These are phyloP conservation scores for Phragmites australis DNA, from an alignment of 176 grass and related monocot species.

Conservation along the genomic window DNA sequence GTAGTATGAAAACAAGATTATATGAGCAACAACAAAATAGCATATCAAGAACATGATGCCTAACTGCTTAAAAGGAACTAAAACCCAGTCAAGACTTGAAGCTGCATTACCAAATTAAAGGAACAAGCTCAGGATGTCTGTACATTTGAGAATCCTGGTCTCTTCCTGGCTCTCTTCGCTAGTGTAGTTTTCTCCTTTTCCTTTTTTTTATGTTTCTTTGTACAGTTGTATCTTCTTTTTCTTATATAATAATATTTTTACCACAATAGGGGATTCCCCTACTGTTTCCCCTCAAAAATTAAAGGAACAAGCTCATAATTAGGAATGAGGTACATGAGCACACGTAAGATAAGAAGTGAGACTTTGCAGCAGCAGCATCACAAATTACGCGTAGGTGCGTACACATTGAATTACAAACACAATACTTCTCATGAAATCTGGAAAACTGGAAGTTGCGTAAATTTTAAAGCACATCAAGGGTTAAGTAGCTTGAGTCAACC, in stretches of 20 bases:
- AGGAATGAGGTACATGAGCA: slow-evolving; percentile 3
- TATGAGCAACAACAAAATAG: not conserved
- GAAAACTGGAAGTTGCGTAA: not conserved
- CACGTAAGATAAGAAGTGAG: not conserved
- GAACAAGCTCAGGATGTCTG: too few species aligned
- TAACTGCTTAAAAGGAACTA: not conserved
- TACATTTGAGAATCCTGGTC: too few species aligned
- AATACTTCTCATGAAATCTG: not conserved
- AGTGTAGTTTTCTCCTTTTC: too few species aligned
- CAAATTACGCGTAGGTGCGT: slow-evolving; percentile 26
- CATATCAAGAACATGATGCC: slow-evolving; percentile 6
- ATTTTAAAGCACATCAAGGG: not conserved
- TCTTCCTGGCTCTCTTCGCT: too few species aligned
- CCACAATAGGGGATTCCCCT: too few species aligned
- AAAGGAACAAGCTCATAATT: slow-evolving; percentile 24
- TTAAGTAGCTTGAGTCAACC: not conserved
- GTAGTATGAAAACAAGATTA: slow-evolving; percentile 1
- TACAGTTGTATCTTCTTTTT: too few species aligned
- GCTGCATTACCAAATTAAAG: not conserved
- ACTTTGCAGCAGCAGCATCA: slow-evolving; percentile 11
- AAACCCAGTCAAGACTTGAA: slow-evolving; percentile 12
- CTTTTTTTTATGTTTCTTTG: too few species aligned
- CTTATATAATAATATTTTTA: too few species aligned
- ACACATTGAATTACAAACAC: slow-evolving; percentile 1
- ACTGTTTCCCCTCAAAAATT: too few species aligned